phyloP scores from a whole-genome alignment of 1,284 basidiomycete genomes.

The Trichosporon sp. region DNA sequence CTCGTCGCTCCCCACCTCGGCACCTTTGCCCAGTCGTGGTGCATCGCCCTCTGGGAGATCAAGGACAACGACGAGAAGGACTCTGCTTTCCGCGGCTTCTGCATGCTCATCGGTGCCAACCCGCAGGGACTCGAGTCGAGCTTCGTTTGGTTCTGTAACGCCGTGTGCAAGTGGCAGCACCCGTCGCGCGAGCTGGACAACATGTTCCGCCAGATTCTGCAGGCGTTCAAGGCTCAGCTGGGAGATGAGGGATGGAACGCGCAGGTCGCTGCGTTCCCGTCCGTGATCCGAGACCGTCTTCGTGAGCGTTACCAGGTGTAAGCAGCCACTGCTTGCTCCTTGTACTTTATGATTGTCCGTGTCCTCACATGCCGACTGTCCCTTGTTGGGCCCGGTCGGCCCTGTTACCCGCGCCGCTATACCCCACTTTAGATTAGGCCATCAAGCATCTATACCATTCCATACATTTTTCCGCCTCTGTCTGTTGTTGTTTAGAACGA shows the following conservation, averaged over 20 bases:
- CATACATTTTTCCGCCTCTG: conserved; percentile 29
- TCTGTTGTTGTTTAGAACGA: conserved; percentile 18
- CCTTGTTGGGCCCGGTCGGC: conserved; percentile 2
- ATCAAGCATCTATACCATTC: conserved; percentile 36
- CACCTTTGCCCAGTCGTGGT: conserved; percentile 94
- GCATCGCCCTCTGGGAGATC: conserved; percentile 95
- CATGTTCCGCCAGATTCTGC: conserved; percentile 72
- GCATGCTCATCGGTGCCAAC: conserved; percentile 91
- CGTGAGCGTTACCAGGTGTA: conserved; percentile 55
- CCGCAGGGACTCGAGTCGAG: conserved; percentile 87
- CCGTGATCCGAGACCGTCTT: conserved; percentile 51
- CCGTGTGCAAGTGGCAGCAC: conserved; percentile 89
- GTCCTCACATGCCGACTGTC: conserved; percentile 6
- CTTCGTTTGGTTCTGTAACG: conserved; percentile 93
- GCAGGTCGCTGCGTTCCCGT: conserved; percentile 47
- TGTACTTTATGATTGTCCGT: neutral
- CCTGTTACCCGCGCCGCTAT: conserved; percentile 33
- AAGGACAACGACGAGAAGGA: conserved; percentile 99
- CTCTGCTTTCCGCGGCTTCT: conserved; percentile 97
- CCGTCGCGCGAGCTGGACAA: conserved; percentile 83
- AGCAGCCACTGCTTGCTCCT: conserved; percentile 16
- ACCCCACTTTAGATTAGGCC: conserved; percentile 35
- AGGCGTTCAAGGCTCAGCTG: conserved; percentile 54
- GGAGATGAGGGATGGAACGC: conserved; percentile 50
- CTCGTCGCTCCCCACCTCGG: conserved; percentile 86